phyloP scores from a whole-genome alignment of 441 rosid genomes.

The Biscutella auriculata region DNA sequence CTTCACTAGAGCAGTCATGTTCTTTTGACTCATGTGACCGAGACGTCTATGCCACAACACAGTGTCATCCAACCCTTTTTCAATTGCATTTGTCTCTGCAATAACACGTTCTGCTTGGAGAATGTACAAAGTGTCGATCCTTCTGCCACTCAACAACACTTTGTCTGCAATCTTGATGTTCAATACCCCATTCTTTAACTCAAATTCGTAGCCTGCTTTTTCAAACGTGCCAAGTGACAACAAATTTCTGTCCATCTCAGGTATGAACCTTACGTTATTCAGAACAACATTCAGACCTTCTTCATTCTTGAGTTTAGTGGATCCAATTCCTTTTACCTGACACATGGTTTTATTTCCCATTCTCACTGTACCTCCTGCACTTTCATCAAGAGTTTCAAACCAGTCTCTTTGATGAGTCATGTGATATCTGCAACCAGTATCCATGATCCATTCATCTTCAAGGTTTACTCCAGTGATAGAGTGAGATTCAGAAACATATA shows the following conservation, averaged over 20 bases:
- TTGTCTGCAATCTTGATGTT: background rate
- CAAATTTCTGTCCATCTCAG: background rate
- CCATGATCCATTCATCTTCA: background rate
- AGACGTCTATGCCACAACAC: background rate
- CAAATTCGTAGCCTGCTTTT: background rate
- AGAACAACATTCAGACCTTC: background rate
- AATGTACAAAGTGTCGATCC: background rate
- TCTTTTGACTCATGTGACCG: background rate
- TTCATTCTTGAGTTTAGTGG: background rate
- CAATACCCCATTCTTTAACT: background rate
- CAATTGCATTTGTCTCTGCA: background rate
- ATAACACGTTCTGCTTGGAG: too few relatives aligned
- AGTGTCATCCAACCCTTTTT: background rate
- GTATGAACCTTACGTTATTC: background rate
- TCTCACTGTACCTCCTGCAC: background rate
- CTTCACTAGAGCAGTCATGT: background rate
- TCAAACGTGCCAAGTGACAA: background rate
- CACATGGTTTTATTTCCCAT: background rate
- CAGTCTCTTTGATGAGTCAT: background rate
- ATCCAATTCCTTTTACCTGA: background rate
- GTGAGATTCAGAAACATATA: background rate
- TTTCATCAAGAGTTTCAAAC: background rate
- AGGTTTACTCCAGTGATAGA: background rate
- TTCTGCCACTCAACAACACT: background rate
- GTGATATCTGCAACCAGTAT: background rate